Conservation (phyloP, 352 stramenopile genomes). For the Globisporangium irregulare region DNA sequence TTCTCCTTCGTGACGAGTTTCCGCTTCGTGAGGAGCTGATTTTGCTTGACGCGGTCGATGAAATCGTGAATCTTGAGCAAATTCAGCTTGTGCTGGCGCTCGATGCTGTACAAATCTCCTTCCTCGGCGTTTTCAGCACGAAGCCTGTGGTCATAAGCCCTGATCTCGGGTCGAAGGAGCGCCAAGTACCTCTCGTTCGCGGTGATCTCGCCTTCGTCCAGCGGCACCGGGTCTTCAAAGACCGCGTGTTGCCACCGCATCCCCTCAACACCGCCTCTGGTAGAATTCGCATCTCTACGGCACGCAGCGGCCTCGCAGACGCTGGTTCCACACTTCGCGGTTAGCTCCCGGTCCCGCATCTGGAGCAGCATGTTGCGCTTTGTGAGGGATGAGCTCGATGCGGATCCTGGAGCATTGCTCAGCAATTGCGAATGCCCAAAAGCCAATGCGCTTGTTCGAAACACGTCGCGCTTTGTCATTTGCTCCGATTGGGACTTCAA, state of each 20-base stretch:
- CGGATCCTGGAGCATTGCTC: neutral
- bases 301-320: conserved; percentile 25
- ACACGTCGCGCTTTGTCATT: conserved; percentile 38
- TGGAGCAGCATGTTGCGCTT: conserved; percentile 64
- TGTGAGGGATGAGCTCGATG: conserved; percentile 30
- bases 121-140: conserved; percentile 41
- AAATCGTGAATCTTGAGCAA: conserved; percentile 66
- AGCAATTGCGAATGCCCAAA: conserved; percentile 7
- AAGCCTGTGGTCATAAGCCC: conserved; percentile 50
- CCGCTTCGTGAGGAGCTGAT: conserved; percentile 20
- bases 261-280: conserved; percentile 1
- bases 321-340: conserved; percentile 44
- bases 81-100: conserved; percentile 41
- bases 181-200: conserved; percentile 53
- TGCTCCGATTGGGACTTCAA: conserved; percentile 30
- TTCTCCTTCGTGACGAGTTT: conserved; percentile 14
- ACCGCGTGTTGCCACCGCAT: conserved; percentile 23
- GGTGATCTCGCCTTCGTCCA: conserved; percentile 58
- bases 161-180: conserved; percentile 61
- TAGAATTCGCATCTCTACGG: conserved; percentile 12
- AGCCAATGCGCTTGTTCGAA: conserved; percentile 31
- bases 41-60: conserved; percentile 45
- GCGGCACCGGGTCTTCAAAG: conserved; percentile 67
- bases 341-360: conserved; percentile 49
- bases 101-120: conserved; percentile 32